Evolutionary conservation across 257 asterid species (phyloP).

Genomic region (Solanum etuberosum): DNA sequence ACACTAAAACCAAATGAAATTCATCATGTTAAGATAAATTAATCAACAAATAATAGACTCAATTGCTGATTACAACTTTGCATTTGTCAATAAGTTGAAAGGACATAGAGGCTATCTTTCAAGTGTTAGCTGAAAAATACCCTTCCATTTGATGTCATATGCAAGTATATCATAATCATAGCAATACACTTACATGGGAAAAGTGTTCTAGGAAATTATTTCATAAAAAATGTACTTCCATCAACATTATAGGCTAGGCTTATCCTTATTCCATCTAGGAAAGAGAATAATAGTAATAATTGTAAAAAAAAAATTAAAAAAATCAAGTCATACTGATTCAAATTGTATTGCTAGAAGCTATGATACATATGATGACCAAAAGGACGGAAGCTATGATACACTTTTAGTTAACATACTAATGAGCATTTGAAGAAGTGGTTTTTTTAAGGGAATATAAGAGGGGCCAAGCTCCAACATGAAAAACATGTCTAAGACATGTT

Average conservation of each 20-base stretch:
- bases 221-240: not conserved
- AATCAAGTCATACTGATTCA: not conserved
- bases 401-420: constrained; percentile 30
- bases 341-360: not conserved
- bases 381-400: not conserved
- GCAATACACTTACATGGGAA: not conserved
- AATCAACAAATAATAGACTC: not conserved
- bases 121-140: not conserved
- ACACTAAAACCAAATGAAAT: not conserved
- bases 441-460: not conserved
- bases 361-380: not conserved
- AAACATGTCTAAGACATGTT: constrained; percentile 75
- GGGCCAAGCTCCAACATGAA: constrained; percentile 27
- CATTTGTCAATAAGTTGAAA: not conserved
- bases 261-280: not conserved
- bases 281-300: not conserved
- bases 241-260: not conserved
- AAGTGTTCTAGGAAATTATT: not conserved
- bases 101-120: not conserved
- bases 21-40: not conserved
- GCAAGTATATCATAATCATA: not conserved
- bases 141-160: not conserved
- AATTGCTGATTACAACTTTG: not conserved
- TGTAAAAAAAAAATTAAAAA: not conserved
- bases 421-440: constrained; percentile 20